Conservation (phyloP, 331 rosid species). For the Malus hybrid region DNA sequence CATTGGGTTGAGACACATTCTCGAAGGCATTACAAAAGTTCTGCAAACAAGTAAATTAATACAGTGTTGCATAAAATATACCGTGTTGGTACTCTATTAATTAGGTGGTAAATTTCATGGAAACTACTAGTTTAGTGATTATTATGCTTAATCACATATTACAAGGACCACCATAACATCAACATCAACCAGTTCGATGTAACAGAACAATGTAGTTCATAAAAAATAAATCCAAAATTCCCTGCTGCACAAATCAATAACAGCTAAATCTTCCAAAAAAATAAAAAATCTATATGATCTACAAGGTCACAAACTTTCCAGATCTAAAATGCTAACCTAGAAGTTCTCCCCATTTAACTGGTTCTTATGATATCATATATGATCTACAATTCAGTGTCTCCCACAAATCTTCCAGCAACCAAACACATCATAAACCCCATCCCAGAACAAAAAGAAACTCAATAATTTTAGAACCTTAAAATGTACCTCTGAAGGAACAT, state of each 20-base stretch:
- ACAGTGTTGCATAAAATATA: neutral
- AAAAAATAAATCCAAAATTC: neutral
- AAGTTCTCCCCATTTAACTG: neutral
- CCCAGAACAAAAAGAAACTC: neutral
- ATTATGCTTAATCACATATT: neutral
- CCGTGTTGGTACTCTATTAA: neutral
- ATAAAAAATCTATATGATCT: neutral
- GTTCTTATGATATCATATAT: neutral
- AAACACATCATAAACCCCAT: neutral
- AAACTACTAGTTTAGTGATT: neutral
- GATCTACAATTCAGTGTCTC: neutral
- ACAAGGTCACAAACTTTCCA: neutral
- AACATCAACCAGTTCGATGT: neutral
- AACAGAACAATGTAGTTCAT: neutral
- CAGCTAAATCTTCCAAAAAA: neutral
- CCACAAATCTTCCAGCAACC: conserved; percentile 8
- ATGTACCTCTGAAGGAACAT: conserved; percentile 48
- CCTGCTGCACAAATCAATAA: neutral
- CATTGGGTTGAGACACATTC: conserved; percentile 91
- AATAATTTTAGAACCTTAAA: neutral
- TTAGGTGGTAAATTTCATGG: neutral
- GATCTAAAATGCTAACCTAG: neutral
- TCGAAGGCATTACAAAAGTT: conserved; percentile 88
- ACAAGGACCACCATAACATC: neutral
- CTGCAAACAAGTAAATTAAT: conserved; percentile 38